Conservation (phyloP, 2,329 filamentous ascomycete species). For the Paraconiothyrium brasiliense region DNA sequence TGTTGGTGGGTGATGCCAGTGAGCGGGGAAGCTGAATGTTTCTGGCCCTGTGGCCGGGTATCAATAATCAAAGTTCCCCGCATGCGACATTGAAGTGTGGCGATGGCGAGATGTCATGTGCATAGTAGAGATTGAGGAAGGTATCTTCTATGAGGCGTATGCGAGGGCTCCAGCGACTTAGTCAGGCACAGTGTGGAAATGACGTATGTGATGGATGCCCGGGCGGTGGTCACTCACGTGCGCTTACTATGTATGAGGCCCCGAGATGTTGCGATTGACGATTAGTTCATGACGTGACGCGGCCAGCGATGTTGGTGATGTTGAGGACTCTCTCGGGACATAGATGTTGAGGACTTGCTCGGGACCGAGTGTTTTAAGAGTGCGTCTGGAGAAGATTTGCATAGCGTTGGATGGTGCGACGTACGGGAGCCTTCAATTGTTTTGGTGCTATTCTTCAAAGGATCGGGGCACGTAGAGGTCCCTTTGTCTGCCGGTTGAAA, state of each 20-base stretch:
- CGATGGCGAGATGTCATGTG: too few species aligned
- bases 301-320: neutral
- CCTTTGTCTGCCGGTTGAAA: neutral
- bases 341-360: neutral
- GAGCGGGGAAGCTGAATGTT: too few species aligned
- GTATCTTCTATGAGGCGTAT: too few species aligned
- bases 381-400: neutral
- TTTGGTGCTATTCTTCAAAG: neutral
- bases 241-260: neutral
- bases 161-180: neutral
- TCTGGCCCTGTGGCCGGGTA: too few species aligned
- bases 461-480: neutral
- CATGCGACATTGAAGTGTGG: too few species aligned
- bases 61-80: too few species aligned
- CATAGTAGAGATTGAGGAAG: too few species aligned
- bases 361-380: neutral
- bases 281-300: neutral
- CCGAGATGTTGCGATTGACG: neutral
- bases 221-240: neutral
- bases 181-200: neutral
- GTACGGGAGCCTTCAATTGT: neutral
- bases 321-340: neutral
- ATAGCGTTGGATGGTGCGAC: neutral
- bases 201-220: neutral
- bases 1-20: neutral